phyloP scores from a whole-genome alignment of 1,284 basidiomycete species.

The Cutaneotrichosporon cutaneum region DNA sequence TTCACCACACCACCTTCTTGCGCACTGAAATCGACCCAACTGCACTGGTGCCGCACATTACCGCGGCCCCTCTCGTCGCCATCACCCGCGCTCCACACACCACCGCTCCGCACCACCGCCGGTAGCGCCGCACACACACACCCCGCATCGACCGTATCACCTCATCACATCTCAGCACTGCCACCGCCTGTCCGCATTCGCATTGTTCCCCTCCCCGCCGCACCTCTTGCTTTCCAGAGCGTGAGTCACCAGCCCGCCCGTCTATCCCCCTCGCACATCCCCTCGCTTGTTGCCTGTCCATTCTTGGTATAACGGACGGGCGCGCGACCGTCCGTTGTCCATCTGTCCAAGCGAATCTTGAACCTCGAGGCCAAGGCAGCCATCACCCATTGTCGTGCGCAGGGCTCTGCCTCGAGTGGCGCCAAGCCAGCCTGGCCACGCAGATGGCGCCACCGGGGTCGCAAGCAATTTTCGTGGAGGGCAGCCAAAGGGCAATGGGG shows the following conservation, averaged over 20 bases:
- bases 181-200: neutral
- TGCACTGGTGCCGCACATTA: neutral
- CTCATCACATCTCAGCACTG: neutral
- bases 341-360: too few relatives aligned
- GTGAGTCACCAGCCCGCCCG: too few relatives aligned
- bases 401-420: neutral
- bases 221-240: neutral
- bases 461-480: too few relatives aligned
- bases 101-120: neutral
- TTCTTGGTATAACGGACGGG: too few relatives aligned
- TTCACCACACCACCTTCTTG: neutral
- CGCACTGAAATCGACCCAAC: neutral
- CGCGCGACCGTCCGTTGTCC: too few relatives aligned
- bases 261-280: too few relatives aligned
- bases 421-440: neutral
- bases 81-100: neutral
- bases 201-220: neutral
- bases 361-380: neutral
- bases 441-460: neutral
- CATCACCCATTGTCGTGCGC: neutral
- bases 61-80: neutral
- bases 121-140: neutral
- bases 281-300: too few relatives aligned
- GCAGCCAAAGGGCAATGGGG: too few relatives aligned
- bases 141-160: too few relatives aligned